Evolutionary conservation across 2,329 filamentous ascomycete genomes (phyloP), one percentile per base, ranked within the genome.

Genomic region (Ophiostoma quercus): DNA sequence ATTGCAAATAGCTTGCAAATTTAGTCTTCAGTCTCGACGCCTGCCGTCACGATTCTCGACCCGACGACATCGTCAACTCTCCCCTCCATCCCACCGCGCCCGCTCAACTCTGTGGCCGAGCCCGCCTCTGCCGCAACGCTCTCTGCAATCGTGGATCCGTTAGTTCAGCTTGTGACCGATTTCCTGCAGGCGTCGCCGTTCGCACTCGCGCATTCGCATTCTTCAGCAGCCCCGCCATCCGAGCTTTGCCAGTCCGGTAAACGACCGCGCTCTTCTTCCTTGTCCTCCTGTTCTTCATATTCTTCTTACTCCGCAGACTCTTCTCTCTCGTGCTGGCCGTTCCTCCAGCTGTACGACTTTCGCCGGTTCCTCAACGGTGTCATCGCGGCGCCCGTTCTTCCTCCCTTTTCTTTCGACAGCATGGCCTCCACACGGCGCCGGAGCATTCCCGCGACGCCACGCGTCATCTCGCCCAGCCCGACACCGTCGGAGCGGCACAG

Each of bases 401-500:
- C 88, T 66, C 84, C 86, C 54, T 90, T 90, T 72, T 79, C 81
- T 9, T 81, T 80, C 34, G 54, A 54, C 70, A 67, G 67, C 67
- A 74, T 73, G 72, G 51, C 69, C 25, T 68, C 70, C 19, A 63
- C 71, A 29, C 16, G 82, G 71, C 82, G 81, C 71, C 78, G 80
- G 68, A 82, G 83, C 74, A 83, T 95, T 71, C 93, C 94, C 70
- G 85, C 86, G 70, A 95, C 90, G 70, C 93, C 93, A 76, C 90
- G 92, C 76, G 91, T 97, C 74, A 96, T 95, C 75, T 96, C 92
- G 14, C 93, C 94, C 57, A 95, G 92, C 69, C 93, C 94, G 57
- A 90, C 90, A 1, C 88, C 88, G 1, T 89, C 87, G 29, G 87
- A 89, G 6, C 84, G 83, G 74, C 85, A 89, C 77, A 84, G 22